Evolutionary conservation across 495 filamentous ascomycete species (phyloP).

Genomic region (Aspergillus affinis): DNA sequence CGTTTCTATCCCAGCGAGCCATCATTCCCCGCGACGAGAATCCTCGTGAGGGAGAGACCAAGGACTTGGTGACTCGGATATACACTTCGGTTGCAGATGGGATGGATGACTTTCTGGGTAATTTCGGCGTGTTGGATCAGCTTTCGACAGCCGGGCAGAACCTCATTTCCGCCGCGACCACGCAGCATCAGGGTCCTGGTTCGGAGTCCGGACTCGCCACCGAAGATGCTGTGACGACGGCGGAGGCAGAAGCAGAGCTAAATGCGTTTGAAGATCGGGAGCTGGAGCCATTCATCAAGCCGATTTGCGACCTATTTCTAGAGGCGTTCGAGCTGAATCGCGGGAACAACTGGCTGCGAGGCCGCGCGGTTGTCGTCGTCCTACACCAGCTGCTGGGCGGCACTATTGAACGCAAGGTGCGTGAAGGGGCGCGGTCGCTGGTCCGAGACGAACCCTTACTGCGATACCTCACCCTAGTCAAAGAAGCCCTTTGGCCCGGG

Average conservation of each 20-base stretch:
- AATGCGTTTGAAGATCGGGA: slow-evolving; percentile 90
- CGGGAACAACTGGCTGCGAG: slow-evolving; percentile 91
- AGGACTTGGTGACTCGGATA: slow-evolving; percentile 89
- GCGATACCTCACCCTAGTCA: slow-evolving; percentile 68
- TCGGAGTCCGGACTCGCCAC: slow-evolving; percentile 41
- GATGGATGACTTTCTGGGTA: slow-evolving; percentile 96
- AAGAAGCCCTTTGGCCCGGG: slow-evolving; percentile 77
- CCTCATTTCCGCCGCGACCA: slow-evolving; percentile 83
- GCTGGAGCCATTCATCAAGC: slow-evolving; percentile 93
- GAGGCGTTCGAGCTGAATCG: slow-evolving; percentile 93
- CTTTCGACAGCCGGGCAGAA: slow-evolving; percentile 91
- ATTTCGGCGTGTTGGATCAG: slow-evolving; percentile 93
- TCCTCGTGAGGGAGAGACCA: slow-evolving; percentile 59
- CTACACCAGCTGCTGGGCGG: slow-evolving; percentile 72
- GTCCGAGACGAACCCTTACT: slow-evolving; percentile 76
- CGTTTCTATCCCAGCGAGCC: slow-evolving; percentile 88
- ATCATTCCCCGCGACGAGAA: slow-evolving; percentile 61
- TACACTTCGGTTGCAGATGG: slow-evolving; percentile 96
- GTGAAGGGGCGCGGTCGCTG: slow-evolving; percentile 70
- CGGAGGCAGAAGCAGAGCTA: slow-evolving; percentile 92
- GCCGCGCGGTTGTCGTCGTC: slow-evolving; percentile 86
- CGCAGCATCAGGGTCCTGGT: slow-evolving; percentile 49
- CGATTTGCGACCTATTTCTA: slow-evolving; percentile 96
- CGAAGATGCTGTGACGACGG: slow-evolving; percentile 66
- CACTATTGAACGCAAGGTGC: slow-evolving; percentile 90